Base-by-base conservation (phyloP, 1,284 basidiomycete genomes). In the Athelia sp. region DNA sequence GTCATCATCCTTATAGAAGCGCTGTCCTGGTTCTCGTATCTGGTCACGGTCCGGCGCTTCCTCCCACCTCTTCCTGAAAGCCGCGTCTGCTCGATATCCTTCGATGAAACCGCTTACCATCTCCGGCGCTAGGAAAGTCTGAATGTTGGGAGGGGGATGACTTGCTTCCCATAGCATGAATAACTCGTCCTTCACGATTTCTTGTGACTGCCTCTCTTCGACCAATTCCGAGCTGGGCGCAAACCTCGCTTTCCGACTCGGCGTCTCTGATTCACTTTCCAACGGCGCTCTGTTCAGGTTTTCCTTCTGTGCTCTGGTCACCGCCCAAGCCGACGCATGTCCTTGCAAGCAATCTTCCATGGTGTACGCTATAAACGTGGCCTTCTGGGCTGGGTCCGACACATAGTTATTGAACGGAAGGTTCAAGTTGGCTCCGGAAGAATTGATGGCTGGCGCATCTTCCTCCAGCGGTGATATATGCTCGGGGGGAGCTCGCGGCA, bases 1-100 rank as follows among this genome's bases (percentile, higher is more conserved):
- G 8, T 52, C 31, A 0, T 49, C 11, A 15, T 52, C 55, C 21
- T 53, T 54, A 31, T 53, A 56, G 49, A 50, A 59, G 1, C 56
- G 47, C n/a, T n/a, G n/a, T 3, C 49, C 43, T 1, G 46, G 45
- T 4, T 51, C 32, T 6, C 53, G n/a, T 42, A 50, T 36, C 18
- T 23, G 34, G 0, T 50, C 51, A 0, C 38, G 21, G 11, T 29
- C 13, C 8, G 26, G 32, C 0, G 36, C 24, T 0, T 51, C 46
- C 2, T 14, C 17, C 18, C 47, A 54, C 2, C 31, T 36, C 22
- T 44, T 35, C 3, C 23, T 10, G 38, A 55, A 48, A 10, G 19
- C 36, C 2, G 9, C 1, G 17, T 53, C 49, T 1, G 26, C n/a
- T 15, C 22, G 1, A 38, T 54, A 54, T 1, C 43, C 46, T 1